Percentiles rank a stretch among this genome's conserved stretches.
Conservation (phyloP, 2,329 filamentous ascomycete genomes). For the Sclerotinia trifoliorum region DNA sequence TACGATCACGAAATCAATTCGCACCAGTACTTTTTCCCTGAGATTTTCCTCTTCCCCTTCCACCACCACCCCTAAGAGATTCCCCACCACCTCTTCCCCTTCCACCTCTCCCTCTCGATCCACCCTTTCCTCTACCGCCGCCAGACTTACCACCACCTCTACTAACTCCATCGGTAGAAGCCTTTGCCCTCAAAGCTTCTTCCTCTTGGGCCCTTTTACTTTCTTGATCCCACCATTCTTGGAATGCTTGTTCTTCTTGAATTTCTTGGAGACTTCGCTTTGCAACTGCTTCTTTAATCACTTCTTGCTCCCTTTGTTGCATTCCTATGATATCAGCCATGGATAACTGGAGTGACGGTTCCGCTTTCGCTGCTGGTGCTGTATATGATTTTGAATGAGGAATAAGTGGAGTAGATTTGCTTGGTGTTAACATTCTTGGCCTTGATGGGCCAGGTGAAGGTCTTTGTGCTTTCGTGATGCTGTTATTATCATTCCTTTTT, state of each 20-base stretch:
- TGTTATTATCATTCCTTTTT: constrained; percentile 29
- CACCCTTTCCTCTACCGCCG: constrained; percentile 28
- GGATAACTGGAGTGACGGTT: constrained; percentile 66
- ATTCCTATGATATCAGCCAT: constrained; percentile 87
- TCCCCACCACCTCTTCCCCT: constrained; percentile 15
- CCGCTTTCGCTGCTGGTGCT: constrained; percentile 56
- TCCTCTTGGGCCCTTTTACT: constrained; percentile 62
- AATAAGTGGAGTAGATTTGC: constrained; percentile 44
- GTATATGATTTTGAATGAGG: constrained; percentile 64
- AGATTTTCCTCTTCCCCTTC: constrained; percentile 24
- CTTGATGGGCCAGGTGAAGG: constrained; percentile 26
- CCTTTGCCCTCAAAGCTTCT: constrained; percentile 31
- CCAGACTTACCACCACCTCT: constrained; percentile 33
- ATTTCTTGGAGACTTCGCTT: constrained; percentile 92
- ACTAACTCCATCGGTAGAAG: constrained; percentile 24
- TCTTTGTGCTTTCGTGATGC: constrained; percentile 25
- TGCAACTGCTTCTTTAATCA: constrained; percentile 77
- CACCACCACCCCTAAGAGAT: constrained; percentile 5
- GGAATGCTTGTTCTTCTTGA: constrained; percentile 93
- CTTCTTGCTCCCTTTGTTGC: constrained; percentile 80
- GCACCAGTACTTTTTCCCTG: constrained; percentile 19
- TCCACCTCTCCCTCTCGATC: constrained; percentile 25
- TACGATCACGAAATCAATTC: neutral
- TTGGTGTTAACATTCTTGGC: constrained; percentile 27
- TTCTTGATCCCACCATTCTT: constrained; percentile 94